Conservation (phyloP, 495 filamentous ascomycete genomes). For the Trichocladium antarcticum region DNA sequence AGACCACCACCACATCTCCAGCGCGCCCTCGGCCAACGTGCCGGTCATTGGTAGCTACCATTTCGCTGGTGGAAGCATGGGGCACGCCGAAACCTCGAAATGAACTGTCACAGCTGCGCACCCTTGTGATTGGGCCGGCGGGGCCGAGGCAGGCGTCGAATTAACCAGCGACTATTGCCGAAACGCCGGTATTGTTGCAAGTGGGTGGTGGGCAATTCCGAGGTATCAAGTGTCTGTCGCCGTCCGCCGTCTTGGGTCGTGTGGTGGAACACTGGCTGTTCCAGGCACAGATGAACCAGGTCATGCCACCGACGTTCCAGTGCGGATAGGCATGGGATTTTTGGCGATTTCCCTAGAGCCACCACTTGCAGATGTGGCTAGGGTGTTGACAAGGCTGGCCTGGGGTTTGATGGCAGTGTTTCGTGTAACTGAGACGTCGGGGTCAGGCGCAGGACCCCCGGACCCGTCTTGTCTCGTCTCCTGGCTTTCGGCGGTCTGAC, state of each 20-base stretch:
- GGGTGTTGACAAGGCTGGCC: constrained; percentile 1
- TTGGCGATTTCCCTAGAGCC: background rate
- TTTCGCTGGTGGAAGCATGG: no score
- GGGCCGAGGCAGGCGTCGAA: background rate
- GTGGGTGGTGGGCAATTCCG: background rate
- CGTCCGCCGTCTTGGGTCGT: background rate
- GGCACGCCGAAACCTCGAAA: no score
- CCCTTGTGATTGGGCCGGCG: background rate
- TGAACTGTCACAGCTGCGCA: background rate
- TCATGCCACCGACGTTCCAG: background rate
- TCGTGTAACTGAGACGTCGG: constrained; percentile 1
- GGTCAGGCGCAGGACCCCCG: constrained; percentile 1
- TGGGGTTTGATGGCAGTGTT: background rate
- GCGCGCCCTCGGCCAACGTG: no score
- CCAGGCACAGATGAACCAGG: background rate
- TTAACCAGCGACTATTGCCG: background rate
- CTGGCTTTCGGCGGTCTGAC: constrained; percentile 1
- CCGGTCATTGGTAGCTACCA: no score
- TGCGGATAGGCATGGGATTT: background rate
- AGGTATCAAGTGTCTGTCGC: background rate
- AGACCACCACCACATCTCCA: no score
- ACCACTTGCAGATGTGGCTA: background rate
- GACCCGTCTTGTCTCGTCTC: background rate
- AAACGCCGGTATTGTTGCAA: background rate
- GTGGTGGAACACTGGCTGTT: background rate